Evolutionary conservation across 202 grass and related monocot species (phyloP), one percentile per base, ranked within the genome.

Genomic region (Tripidium arundinaceum): DNA sequence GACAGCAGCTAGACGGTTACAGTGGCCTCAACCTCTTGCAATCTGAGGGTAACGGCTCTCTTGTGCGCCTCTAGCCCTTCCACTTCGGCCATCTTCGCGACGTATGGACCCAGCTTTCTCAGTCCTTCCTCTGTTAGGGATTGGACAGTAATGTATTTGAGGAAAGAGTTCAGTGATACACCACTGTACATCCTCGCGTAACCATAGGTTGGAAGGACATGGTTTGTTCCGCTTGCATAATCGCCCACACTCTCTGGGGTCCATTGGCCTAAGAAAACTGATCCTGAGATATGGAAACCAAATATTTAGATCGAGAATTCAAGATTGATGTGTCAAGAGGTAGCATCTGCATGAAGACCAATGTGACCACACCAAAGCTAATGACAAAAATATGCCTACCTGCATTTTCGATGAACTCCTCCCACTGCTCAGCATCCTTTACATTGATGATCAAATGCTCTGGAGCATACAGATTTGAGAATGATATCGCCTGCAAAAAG

Each of bases 121-220:
- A n/a, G n/a, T n/a, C n/a, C n/a, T n/a, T n/a, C n/a, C n/a, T n/a
- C n/a, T n/a, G n/a, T n/a, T n/a, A n/a, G 29, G 57, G 90, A 94
- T 5, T 98, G 94, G 2, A 98, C 94, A 2, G 91, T 98, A 36
- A 98, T 92, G 78, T 94, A 98, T 24, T 98, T 94, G 9, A 94
- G 83, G 75, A 98, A 98, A 22, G 94, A 98, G 57, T 87, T 89
- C 76, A 98, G 68, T 8, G 94, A 98, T 28, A 98, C 91, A 9
- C 94, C 91, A 1, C 90, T 98, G 79, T 98, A 98, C 94, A 98
- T 98, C 85, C 89, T 98, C 13, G 92, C 90, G 37, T 98, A 98
- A 31, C 92, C 95, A 0, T 98, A 98, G 39, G 95, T 98, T 16
- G 95, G 95, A 80, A 94, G 92, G 73, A 94, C 90, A n/a, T 98